These are phyloP conservation scores for Lachnellula hyalina DNA, from an alignment of 2,329 filamentous ascomycete genomes.

Conservation along the genomic window DNA sequence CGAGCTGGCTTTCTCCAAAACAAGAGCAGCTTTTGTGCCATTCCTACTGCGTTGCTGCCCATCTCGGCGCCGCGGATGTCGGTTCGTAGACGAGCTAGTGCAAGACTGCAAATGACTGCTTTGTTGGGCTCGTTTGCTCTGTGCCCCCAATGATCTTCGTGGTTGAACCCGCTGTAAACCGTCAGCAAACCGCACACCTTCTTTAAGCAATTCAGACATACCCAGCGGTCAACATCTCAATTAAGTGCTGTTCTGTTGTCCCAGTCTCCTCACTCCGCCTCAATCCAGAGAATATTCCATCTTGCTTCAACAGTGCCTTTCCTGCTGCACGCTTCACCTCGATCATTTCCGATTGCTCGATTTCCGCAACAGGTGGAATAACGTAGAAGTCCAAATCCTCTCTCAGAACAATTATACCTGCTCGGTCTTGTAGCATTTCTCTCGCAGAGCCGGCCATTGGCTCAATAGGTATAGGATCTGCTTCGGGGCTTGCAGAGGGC, in stretches of 20 bases:
- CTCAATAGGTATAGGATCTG: conserved; percentile 64
- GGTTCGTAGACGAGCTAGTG: conserved; percentile 84
- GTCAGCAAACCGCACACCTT: conserved; percentile 10
- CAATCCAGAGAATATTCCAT: conserved; percentile 92
- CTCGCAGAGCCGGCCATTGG: conserved; percentile 63
- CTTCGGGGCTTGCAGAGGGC: conserved; percentile 58
- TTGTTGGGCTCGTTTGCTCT: conserved; percentile 97
- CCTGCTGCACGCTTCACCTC: conserved; percentile 92
- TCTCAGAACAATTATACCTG: conserved; percentile 92
- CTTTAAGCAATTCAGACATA: conserved; percentile 45
- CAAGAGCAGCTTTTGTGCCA: conserved; percentile 95
- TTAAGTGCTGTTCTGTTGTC: conserved; percentile 95
- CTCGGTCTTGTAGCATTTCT: conserved; percentile 79
- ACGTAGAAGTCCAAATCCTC: conserved; percentile 98
- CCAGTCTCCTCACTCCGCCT: conserved; percentile 93
- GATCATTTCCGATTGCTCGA: conserved; percentile 86
- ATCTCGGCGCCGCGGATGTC: conserved; percentile 79
- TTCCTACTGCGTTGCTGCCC: conserved; percentile 78
- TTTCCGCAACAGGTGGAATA: conserved; percentile 81
- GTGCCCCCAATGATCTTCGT: conserved; percentile 93
- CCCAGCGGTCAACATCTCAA: conserved; percentile 99
- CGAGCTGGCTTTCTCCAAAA: conserved; percentile 98
- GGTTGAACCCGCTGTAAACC: conserved; percentile 76
- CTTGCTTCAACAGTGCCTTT: conserved; percentile 76
- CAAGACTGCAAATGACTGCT: conserved; percentile 95